These are phyloP conservation scores for Didymella pomorum DNA, from an alignment of 2,329 filamentous ascomycete genomes.

Conservation along the genomic window DNA sequence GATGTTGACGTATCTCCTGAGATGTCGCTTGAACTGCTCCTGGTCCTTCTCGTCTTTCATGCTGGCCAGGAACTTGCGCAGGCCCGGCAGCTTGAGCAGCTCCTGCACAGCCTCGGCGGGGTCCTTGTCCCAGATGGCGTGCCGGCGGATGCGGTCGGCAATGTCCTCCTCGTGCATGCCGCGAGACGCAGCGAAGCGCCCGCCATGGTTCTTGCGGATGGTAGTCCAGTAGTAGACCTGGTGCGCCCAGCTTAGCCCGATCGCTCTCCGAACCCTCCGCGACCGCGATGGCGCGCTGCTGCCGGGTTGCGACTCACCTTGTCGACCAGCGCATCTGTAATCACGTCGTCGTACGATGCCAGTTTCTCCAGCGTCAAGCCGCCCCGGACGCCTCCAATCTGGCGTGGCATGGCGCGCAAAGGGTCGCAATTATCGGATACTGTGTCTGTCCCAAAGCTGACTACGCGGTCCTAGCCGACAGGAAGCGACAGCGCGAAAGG, in stretches of 20 bases:
- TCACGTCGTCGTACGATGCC: slow-evolving; percentile 91
- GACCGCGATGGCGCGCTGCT: slow-evolving; percentile 17
- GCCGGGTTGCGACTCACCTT: slow-evolving; percentile 68
- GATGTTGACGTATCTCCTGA: slow-evolving; percentile 90
- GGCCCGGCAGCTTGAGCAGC: slow-evolving; percentile 74
- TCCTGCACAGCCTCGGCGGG: slow-evolving; percentile 73
- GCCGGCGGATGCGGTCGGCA: slow-evolving; percentile 65
- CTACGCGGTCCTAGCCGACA: slow-evolving; percentile 3
- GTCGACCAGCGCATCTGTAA: slow-evolving; percentile 94
- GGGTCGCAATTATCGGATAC: neutral
- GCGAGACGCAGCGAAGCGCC: slow-evolving; percentile 83
- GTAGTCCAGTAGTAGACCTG: slow-evolving; percentile 96
- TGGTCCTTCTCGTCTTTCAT: slow-evolving; percentile 80
- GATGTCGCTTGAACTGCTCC: slow-evolving; percentile 83
- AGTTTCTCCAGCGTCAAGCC: slow-evolving; percentile 86
- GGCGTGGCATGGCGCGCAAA: slow-evolving; percentile 52
- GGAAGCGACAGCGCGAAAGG: slow-evolving; percentile 20
- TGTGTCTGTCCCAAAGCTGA: slow-evolving; percentile 9
- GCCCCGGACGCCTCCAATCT: slow-evolving; percentile 67
- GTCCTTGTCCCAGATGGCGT: slow-evolving; percentile 80
- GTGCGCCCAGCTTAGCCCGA: slow-evolving; percentile 26
- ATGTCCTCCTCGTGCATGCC: slow-evolving; percentile 74
- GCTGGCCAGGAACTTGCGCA: slow-evolving; percentile 73
- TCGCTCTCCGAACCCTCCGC: slow-evolving; percentile 16
- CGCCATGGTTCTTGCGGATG: slow-evolving; percentile 89